Conservation (phyloP, 345 rosid species). For the Pistacia atlantica region DNA sequence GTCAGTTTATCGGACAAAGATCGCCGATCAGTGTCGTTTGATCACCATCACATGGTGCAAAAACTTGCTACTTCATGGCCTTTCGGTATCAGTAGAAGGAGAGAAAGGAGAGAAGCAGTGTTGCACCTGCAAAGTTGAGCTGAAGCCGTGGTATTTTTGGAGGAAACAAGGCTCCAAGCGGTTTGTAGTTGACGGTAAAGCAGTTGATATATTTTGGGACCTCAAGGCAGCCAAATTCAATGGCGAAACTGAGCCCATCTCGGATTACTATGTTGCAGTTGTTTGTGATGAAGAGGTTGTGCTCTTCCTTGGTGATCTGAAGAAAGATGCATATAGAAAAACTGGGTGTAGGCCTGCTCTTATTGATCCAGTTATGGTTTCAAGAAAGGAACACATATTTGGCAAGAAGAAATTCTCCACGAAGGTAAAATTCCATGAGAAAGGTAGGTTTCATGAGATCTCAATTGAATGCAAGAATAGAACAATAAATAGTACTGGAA, state of each 20-base stretch:
- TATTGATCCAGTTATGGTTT: slow-evolving; percentile 60
- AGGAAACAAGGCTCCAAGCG: slow-evolving; percentile 69
- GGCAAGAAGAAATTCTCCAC: slow-evolving; percentile 63
- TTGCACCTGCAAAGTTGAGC: slow-evolving; percentile 62
- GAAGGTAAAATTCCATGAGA: slow-evolving; percentile 55
- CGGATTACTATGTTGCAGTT: slow-evolving; percentile 78
- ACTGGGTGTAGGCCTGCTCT: slow-evolving; percentile 72
- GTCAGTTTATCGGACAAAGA: slow-evolving; percentile 59
- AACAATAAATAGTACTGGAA: background rate
- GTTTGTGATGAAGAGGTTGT: slow-evolving; percentile 78
- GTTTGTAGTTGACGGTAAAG: slow-evolving; percentile 48
- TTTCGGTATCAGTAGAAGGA: slow-evolving; percentile 56
- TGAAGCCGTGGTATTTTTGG: slow-evolving; percentile 82
- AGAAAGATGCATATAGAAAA: slow-evolving; percentile 68
- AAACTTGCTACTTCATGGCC: slow-evolving; percentile 61
- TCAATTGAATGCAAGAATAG: slow-evolving; percentile 62
- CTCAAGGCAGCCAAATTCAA: slow-evolving; percentile 63
- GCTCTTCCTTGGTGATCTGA: slow-evolving; percentile 78
- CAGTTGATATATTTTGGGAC: slow-evolving; percentile 68
- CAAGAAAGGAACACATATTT: slow-evolving; percentile 66
- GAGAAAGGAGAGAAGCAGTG: slow-evolving; percentile 43
- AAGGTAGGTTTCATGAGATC: slow-evolving; percentile 54
- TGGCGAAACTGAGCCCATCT: slow-evolving; percentile 66
- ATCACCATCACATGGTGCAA: slow-evolving; percentile 71
- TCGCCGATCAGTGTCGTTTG: slow-evolving; percentile 60